phyloP scores from a whole-genome alignment of 352 stramenopile genomes.

The Phytophthora brassicae region DNA sequence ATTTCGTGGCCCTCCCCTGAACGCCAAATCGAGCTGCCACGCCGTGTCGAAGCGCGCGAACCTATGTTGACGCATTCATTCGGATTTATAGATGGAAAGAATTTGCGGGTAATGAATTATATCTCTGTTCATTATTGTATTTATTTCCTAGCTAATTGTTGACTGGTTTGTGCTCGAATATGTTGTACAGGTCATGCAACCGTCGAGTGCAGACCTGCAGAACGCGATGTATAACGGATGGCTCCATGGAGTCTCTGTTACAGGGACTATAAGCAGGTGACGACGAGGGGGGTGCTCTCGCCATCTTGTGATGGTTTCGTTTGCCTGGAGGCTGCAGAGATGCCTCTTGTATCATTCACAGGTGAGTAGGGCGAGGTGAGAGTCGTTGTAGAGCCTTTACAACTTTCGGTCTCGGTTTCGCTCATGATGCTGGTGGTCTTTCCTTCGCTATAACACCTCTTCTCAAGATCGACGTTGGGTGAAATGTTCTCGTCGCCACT shows the following conservation, averaged over 20 bases:
- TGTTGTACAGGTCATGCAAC: too few species aligned
- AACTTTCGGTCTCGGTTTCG: neutral
- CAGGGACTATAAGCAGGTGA: neutral
- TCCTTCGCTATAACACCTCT: neutral
- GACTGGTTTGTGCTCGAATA: too few species aligned
- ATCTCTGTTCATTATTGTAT: too few species aligned
- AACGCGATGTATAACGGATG: too few species aligned
- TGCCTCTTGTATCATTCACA: neutral
- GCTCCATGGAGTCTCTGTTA: too few species aligned
- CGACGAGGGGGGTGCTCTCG: neutral
- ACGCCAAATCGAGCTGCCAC: neutral
- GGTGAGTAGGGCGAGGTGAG: neutral
- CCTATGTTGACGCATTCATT: conserved; percentile 20
- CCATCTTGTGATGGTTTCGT: neutral
- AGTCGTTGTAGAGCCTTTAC: neutral
- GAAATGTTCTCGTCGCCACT: neutral
- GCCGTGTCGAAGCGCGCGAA: conserved; percentile 29
- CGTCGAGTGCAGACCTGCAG: too few species aligned
- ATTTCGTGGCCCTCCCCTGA: conserved; percentile 4
- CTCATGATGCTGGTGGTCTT: neutral
- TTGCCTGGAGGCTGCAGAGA: neutral
- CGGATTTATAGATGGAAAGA: conserved; percentile 13
- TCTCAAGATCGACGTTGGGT: neutral
- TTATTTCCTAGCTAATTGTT: too few species aligned
- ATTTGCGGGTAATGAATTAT: neutral